Evolutionary conservation across 2,329 filamentous ascomycete species (phyloP), one percentile per base, ranked within the genome.

Genomic region (Arthrocladium fulminans): DNA sequence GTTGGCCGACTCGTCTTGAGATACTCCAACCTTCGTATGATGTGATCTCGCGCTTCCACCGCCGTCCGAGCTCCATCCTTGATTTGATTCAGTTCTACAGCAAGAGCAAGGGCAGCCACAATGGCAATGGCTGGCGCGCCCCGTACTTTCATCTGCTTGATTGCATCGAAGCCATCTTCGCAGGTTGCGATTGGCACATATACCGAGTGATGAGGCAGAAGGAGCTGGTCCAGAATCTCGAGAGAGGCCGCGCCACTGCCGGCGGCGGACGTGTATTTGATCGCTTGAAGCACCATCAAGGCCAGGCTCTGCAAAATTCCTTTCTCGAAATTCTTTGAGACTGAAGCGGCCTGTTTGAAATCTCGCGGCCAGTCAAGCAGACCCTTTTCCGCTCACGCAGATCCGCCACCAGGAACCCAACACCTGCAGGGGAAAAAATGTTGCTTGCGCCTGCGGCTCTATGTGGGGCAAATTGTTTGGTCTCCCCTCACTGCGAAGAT

Each of bases 41-140:
- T 86, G 63, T 86, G 85, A 2, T 76, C 58, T 45, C 67, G 67
- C 38, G 89, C 78, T 43, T 84, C 76, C 41, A 84, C 80, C 0
- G 78, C 74, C 3, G 71, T 65, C 27, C 67, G 54, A 1, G 77
- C 69, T 4, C 74, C 57, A 55, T 71, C 72, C 2, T 55, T 43
- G 15, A 29, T 17, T 51, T 60, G 76, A 44, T 80, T 72, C 7
- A 97, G 69, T 65, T 97, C 90, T 7, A 95, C 86, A 1, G 88
- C 89, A 29, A 96, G 77, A 2, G 86, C 83, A 27, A 98, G 77
- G 17, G 86, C 86, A 19, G 92, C 92, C n/a, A 98, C 92, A 55
- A 98, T 97, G 38, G 92, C 92, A 65, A 98, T 98, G 39, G 92
- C 92, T 0, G 92, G 92, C 3, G 92, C 92, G 34, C 87, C 84